Evolutionary conservation across 768 basidiomycete genomes (phyloP).

Genomic region (Mycena floridula): DNA sequence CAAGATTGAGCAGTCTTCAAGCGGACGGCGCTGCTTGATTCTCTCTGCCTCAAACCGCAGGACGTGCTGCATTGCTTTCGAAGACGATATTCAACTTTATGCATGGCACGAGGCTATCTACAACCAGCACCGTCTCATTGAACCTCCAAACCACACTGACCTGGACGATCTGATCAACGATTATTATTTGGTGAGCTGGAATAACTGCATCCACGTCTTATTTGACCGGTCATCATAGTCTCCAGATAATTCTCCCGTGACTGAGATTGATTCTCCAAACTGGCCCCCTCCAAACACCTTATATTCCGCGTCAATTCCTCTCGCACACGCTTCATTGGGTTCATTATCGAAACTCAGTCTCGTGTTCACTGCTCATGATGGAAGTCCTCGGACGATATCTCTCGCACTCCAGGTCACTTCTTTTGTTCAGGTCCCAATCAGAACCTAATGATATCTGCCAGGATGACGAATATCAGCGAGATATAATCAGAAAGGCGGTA

Average conservation of each 20-base stretch:
- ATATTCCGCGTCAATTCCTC: neutral
- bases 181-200: no score
- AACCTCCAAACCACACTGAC: no score
- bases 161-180: no score
- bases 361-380: neutral
- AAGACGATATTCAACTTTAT: neutral
- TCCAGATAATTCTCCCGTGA: no score
- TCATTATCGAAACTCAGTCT: neutral
- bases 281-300: no score
- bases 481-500: conserved; percentile 10
- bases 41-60: neutral
- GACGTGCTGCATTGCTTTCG: neutral
- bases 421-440: neutral
- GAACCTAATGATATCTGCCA: neutral
- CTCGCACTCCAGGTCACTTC: neutral
- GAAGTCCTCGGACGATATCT: neutral
- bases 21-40: neutral
- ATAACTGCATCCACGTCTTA: no score
- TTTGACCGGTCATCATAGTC: no score
- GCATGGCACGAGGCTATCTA: no score
- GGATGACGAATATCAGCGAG: no score
- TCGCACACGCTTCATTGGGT: neutral
- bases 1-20: neutral
- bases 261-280: no score
- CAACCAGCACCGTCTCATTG: no score